These are phyloP conservation scores for Mycena epipterygia DNA, from an alignment of 768 basidiomycete genomes.

Conservation along the genomic window DNA sequence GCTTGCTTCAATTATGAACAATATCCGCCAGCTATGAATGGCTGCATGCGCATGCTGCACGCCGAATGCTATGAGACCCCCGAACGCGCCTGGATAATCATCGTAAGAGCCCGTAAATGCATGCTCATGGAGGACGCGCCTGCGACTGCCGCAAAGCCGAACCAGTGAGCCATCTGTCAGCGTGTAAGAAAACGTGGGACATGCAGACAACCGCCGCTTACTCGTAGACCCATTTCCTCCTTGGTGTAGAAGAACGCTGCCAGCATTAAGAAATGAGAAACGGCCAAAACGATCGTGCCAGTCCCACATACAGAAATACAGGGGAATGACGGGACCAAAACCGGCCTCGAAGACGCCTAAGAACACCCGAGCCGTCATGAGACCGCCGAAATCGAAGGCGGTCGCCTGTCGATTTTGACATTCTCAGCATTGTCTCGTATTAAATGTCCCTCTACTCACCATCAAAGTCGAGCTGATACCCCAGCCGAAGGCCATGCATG, in stretches of 20 bases:
- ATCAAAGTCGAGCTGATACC: slow-evolving; percentile 81
- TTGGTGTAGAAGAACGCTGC: slow-evolving; percentile 85
- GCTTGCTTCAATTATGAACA: slow-evolving; percentile 81
- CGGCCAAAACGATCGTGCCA: neutral
- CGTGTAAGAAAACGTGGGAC: neutral
- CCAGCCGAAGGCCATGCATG: slow-evolving; percentile 77
- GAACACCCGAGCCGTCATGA: slow-evolving; percentile 69
- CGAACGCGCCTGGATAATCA: slow-evolving; percentile 66
- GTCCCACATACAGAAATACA: slow-evolving; percentile 76
- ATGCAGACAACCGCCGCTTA: slow-evolving; percentile 40
- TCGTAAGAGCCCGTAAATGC: no score
- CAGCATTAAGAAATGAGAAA: neutral
- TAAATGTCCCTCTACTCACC: slow-evolving; percentile 53
- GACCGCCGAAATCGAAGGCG: slow-evolving; percentile 69
- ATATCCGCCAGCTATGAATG: slow-evolving; percentile 68
- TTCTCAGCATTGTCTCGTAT: neutral
- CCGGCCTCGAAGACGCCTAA: slow-evolving; percentile 86
- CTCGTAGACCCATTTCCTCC: slow-evolving; percentile 77
- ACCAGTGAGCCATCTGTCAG: slow-evolving; percentile 79
- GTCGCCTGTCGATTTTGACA: slow-evolving; percentile 60
- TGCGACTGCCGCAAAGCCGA: slow-evolving; percentile 86
- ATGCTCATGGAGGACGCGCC: slow-evolving; percentile 49
- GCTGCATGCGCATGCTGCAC: slow-evolving; percentile 70
- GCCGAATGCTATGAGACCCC: slow-evolving; percentile 87
- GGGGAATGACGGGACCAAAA: slow-evolving; percentile 82